Evolutionary conservation across 148 eudicot genomes (phyloP), one percentile per base, ranked within the genome.

Genomic region (Spergularia bocconei): DNA sequence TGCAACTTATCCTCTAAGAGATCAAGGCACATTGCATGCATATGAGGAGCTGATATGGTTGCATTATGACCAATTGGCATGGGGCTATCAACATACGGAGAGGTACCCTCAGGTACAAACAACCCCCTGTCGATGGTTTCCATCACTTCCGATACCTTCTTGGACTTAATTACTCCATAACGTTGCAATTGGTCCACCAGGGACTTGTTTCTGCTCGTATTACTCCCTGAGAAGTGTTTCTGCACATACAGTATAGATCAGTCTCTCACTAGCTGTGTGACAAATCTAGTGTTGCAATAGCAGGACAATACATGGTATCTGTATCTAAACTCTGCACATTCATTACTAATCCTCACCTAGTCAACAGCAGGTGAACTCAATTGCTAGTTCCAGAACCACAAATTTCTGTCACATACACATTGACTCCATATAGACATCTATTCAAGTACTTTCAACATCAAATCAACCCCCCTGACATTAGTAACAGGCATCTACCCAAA

Each of bases 41-140:
- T 91, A 84, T 95, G 98, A 76, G 98, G 98, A 38, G 98, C 98
- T 54, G 98, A 95, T 75, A 95, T 95, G 36, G 99, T 95, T 71
- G 90, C 99, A 81, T 95, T 95, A 74, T 85, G 87, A 36, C 97
- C 97, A 71, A 95, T 95, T 6, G 83, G 85, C 96, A 95, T 87
- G 62, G 99, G 97, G 73, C 87, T 90, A 70, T 95, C 99, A 41
- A 83, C 85, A 68, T 95, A 95, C 21, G 98, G 84, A 7, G 89
- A 83, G 13, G 91, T 64, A 20, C 92, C 99, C 33, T 79, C 79
- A 51, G 97, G 99, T 72, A 95, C 99, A 88, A 95, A 95, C 82
- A 86, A 74, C 25, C 88, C 98, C 85, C 99, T 88, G 70, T 95
- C 99, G 70, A 95, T 75, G 2, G 90, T 82, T 80, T 95, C 91